phyloP scores from a whole-genome alignment of 129 eudicot genomes.

The Pseudognaphalium luteoalbum region DNA sequence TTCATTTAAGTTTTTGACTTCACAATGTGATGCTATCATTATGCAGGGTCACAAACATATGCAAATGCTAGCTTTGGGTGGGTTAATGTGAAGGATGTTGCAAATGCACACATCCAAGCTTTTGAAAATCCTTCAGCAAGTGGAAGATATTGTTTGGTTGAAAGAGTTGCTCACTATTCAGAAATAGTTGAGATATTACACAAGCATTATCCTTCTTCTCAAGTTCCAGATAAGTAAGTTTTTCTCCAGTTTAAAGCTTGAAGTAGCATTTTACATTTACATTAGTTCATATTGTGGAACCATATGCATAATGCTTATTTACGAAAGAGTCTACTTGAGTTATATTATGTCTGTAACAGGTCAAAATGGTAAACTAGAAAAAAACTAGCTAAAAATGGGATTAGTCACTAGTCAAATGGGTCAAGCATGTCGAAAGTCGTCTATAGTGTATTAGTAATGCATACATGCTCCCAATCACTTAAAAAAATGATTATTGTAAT shows the following conservation, averaged over 20 bases:
- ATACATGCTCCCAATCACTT: neutral
- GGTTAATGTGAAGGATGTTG: constrained; percentile 77
- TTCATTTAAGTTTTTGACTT: neutral
- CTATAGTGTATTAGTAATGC: neutral
- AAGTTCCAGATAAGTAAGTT: constrained; percentile 56
- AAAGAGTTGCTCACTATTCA: constrained; percentile 44
- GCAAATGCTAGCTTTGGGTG: constrained; percentile 51
- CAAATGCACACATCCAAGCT: constrained; percentile 63
- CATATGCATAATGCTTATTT: neutral
- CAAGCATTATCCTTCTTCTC: constrained; percentile 46
- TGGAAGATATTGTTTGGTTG: constrained; percentile 68
- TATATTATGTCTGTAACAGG: neutral
- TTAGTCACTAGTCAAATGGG: neutral
- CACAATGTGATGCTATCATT: neutral
- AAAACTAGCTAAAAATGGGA: neutral
- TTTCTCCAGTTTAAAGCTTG: neutral
- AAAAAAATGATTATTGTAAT: no score
- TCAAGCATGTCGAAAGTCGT: neutral
- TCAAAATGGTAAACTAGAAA: neutral
- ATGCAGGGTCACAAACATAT: constrained; percentile 41
- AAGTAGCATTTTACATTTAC: constrained; percentile 2
- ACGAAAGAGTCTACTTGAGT: neutral
- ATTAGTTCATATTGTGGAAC: neutral
- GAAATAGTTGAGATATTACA: constrained; percentile 47
- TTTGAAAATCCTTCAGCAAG: constrained; percentile 60